These are phyloP conservation scores for Candida saitoana DNA, from an alignment of 805 yeast genomes.

Conservation along the genomic window DNA sequence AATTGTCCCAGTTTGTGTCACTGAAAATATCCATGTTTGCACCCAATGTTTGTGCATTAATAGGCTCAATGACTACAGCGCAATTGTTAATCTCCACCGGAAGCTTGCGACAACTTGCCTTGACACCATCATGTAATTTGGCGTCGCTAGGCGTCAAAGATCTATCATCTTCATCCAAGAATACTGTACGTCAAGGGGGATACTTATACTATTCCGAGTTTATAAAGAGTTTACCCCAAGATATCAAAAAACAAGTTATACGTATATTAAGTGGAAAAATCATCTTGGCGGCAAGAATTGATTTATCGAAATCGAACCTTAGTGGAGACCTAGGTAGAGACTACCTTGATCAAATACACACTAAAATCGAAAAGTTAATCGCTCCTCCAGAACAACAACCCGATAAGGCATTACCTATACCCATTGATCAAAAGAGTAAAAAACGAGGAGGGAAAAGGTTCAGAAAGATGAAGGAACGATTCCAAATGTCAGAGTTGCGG, in stretches of 20 bases:
- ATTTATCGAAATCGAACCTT: constrained; percentile 41
- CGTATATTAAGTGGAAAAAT: constrained; percentile 77
- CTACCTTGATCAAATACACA: constrained; percentile 57
- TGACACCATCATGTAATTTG: constrained; percentile 78
- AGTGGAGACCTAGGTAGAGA: constrained; percentile 55
- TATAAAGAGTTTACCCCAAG: constrained; percentile 56
- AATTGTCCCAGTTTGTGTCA: constrained; percentile 53
- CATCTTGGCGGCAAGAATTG: constrained; percentile 79
- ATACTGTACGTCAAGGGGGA: constrained; percentile 61
- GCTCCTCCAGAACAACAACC: constrained; percentile 70
- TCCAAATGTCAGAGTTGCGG: constrained; percentile 74
- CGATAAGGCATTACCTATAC: constrained; percentile 65
- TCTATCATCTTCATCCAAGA: constrained; percentile 26
- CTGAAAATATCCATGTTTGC: constrained; percentile 56
- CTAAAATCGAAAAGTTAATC: constrained; percentile 64
- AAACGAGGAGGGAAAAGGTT: constrained; percentile 82
- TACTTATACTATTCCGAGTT: constrained; percentile 59
- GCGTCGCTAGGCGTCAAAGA: constrained; percentile 66
- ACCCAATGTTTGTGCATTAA: constrained; percentile 71
- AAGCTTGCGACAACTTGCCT: constrained; percentile 60
- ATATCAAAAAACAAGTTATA: constrained; percentile 62
- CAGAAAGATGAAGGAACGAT: constrained; percentile 76
- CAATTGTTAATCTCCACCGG: constrained; percentile 68
- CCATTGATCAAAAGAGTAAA: constrained; percentile 71
- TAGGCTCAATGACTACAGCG: constrained; percentile 72